Evolutionary conservation across 495 filamentous ascomycete genomes (phyloP).

Genomic region (Neurospora terricola): DNA sequence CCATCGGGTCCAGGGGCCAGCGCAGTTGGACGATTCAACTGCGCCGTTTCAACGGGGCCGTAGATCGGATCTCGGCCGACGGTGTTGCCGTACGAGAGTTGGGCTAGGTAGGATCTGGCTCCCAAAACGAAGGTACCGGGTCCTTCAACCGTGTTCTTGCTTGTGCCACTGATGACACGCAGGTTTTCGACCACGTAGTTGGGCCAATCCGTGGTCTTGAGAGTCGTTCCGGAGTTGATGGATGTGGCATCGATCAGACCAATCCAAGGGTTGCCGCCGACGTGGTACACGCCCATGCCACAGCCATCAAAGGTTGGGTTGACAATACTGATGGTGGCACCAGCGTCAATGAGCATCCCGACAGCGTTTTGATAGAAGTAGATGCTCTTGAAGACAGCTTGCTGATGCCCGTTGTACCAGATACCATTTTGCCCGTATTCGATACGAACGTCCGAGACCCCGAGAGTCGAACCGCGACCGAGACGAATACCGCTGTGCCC

Average conservation of each 20-base stretch:
- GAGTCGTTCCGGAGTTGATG: slow-evolving; percentile 29
- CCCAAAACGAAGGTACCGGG: slow-evolving; percentile 18
- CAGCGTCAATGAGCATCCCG: slow-evolving; percentile 52
- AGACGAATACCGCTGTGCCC: slow-evolving; percentile 57
- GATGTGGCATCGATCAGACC: slow-evolving; percentile 29
- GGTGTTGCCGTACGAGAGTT: slow-evolving; percentile 42
- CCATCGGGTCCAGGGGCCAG: slow-evolving; percentile 20
- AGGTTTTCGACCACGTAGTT: slow-evolving; percentile 35
- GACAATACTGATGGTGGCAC: slow-evolving; percentile 43
- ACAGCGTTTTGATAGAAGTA: slow-evolving; percentile 47
- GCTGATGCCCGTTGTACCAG: slow-evolving; percentile 55
- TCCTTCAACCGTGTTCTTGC: slow-evolving; percentile 26
- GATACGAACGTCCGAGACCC: slow-evolving; percentile 25
- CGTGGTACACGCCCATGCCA: slow-evolving; percentile 47
- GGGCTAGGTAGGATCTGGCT: slow-evolving; percentile 16
- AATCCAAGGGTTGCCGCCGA: slow-evolving; percentile 32
- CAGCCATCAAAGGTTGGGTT: slow-evolving; percentile 44
- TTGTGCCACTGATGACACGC: not conserved
- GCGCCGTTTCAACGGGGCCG: slow-evolving; percentile 31
- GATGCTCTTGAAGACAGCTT: slow-evolving; percentile 60
- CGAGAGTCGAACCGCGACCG: slow-evolving; percentile 38
- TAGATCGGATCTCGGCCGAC: slow-evolving; percentile 52
- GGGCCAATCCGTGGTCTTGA: slow-evolving; percentile 26
- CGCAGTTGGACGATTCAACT: slow-evolving; percentile 13
- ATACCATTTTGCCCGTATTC: slow-evolving; percentile 35